These are phyloP conservation scores for Erodium trifolium DNA, from an alignment of 441 rosid species.

Conservation along the genomic window DNA sequence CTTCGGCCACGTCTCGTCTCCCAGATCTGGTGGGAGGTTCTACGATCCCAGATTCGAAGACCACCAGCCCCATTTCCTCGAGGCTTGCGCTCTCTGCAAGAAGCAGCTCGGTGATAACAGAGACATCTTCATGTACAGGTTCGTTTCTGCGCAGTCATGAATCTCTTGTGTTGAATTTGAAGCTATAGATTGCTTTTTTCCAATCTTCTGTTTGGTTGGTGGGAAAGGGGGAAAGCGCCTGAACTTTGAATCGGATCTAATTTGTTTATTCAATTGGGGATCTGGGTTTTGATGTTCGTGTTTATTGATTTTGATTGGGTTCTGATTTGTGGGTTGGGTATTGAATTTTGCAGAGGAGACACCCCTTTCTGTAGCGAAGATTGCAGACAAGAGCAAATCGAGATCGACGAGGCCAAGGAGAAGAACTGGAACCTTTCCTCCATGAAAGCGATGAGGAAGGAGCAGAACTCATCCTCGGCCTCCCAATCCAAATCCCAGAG, in stretches of 20 bases:
- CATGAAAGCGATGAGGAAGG: slow-evolving; percentile 41
- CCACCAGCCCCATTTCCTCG: slow-evolving; percentile 34
- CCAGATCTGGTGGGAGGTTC: slow-evolving; percentile 34
- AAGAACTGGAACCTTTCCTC: slow-evolving; percentile 42
- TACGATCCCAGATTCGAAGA: slow-evolving; percentile 47
- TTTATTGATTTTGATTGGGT: background rate
- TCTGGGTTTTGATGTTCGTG: too few relatives aligned
- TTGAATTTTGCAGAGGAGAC: slow-evolving; percentile 34
- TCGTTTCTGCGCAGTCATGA: background rate
- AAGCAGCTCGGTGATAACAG: slow-evolving; percentile 33
- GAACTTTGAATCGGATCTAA: too few relatives aligned
- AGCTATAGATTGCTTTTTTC: too few relatives aligned
- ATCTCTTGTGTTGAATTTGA: too few relatives aligned
- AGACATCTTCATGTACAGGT: slow-evolving; percentile 58
- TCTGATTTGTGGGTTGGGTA: slow-evolving; percentile 6
- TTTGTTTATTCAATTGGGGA: too few relatives aligned
- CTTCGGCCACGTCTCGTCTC: slow-evolving; percentile 20
- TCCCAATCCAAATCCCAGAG: slow-evolving; percentile 35
- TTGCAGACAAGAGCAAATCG: slow-evolving; percentile 43
- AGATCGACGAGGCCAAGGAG: slow-evolving; percentile 29
- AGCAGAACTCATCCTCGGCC: slow-evolving; percentile 31
- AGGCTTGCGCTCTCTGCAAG: slow-evolving; percentile 37
- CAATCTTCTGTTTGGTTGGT: too few relatives aligned
- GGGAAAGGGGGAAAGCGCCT: too few relatives aligned
- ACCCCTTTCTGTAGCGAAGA: slow-evolving; percentile 43